A percentile compares a stretch with the other conserved stretches of the same genome.
Conservation (phyloP, 2,329 filamentous ascomycete genomes). For the Sclerotinia glacialis region DNA sequence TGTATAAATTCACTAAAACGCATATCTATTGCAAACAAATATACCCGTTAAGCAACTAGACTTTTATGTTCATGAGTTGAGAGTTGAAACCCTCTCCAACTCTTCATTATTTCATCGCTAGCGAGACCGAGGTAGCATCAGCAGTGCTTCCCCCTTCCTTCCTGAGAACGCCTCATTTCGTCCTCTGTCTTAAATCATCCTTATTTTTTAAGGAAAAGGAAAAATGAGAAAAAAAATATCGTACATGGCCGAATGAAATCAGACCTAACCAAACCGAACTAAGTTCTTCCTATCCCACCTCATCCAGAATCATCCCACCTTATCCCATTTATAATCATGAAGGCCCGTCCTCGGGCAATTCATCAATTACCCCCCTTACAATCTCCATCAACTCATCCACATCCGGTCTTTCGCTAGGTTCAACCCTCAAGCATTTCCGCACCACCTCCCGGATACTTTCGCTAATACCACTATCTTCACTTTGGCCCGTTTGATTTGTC, state of each 20-base stretch:
- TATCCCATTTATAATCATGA: conserved; percentile 21
- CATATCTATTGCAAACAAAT: neutral
- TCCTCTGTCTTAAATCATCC: neutral
- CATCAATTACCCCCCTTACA: conserved; percentile 69
- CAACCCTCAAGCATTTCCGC: conserved; percentile 78
- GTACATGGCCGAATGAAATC: neutral
- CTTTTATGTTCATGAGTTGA: neutral
- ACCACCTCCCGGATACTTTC: conserved; percentile 85
- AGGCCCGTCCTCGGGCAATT: conserved; percentile 59
- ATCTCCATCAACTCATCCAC: conserved; percentile 78
- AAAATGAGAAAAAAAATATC: neutral
- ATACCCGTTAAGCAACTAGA: neutral
- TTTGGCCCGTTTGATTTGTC: conserved; percentile 38
- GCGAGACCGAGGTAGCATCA: neutral
- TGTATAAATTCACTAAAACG: neutral
- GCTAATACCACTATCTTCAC: conserved; percentile 57
- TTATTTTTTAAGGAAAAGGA: too few relatives aligned
- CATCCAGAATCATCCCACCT: neutral
- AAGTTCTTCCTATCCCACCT: neutral
- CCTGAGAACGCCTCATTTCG: conserved; percentile 1
- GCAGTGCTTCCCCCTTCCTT: neutral
- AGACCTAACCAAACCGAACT: too few relatives aligned
- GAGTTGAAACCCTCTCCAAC: neutral
- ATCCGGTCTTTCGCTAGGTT: conserved; percentile 83
- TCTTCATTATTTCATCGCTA: conserved; percentile 11